Base-by-base conservation (phyloP, 768 basidiomycete species). In the Cystobasidium onofrii region DNA sequence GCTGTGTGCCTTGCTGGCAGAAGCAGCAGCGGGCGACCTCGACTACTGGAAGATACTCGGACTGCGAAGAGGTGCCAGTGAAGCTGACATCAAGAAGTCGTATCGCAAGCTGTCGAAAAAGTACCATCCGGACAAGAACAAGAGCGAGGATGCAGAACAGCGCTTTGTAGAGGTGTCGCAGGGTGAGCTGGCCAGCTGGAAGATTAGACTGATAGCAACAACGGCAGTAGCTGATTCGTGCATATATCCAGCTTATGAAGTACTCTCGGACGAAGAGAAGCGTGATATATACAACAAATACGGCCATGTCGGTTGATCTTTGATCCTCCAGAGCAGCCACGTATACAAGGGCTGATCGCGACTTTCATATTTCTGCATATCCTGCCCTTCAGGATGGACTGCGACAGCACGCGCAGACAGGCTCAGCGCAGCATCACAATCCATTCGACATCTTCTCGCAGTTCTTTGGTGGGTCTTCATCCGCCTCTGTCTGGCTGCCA, bases 121-220 rank as follows among this genome's bases (percentile, higher is more conserved):
- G 82, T 92, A 86, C 71, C 94, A 98, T 79, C 95, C 95, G 0
- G 95, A 99, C 84, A 96, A 95, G 84, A 96, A 94, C 82, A 89
- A 88, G 78, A 90, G 90, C 18, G 85, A 88, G 69, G 88, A 84
- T 1, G 79, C 92, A 15, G 89, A 92, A 79, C 86, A 86, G 70
- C 89, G 85, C 80, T 98, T 98, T 80, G 91, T 96, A 25, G 88
- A 95, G 76, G 89, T 96, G 79, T 89, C 92, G 23, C 87, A 89
- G 78, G 92, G 93, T 93, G 78, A 75, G 86, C 7, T 20, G 34
- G 25, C 2, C 29, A 36, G 15, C 34, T 54, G 43, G 33, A n/a
- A n/a, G n/a, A n/a, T n/a, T 17, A 63, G 46, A 29, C 18, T n/a
- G n/a, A 39, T 1, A 61, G 18, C n/a, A 27, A 61, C n/a, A 13